phyloP scores from a whole-genome alignment of 2,329 filamentous ascomycete species.

The Penicillium hordei region DNA sequence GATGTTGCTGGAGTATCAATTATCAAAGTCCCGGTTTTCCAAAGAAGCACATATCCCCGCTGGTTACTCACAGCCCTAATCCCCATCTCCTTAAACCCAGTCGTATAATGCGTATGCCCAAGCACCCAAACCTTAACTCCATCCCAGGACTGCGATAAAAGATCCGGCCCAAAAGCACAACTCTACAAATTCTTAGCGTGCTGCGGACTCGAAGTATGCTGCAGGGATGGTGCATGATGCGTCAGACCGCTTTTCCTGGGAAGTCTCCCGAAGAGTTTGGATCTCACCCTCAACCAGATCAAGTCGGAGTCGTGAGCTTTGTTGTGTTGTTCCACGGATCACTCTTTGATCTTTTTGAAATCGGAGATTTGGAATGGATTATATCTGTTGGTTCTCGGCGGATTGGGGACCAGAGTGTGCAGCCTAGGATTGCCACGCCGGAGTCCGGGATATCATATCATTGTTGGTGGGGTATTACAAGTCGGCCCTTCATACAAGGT shows the following conservation, averaged over 20 bases:
- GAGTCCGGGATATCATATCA: constrained; percentile 30
- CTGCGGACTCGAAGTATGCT: constrained; percentile 51
- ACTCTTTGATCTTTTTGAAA: constrained; percentile 54
- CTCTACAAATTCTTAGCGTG: constrained; percentile 50
- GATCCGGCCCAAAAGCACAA: constrained; percentile 56
- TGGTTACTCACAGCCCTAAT: constrained; percentile 48
- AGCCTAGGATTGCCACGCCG: constrained; percentile 55
- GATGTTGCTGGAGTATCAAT: too few species aligned
- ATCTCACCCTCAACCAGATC: constrained; percentile 52
- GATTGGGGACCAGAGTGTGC: constrained; percentile 58
- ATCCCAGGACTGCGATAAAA: constrained; percentile 32
- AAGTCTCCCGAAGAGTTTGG: constrained; percentile 14
- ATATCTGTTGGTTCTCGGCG: constrained; percentile 39
- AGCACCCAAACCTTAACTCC: constrained; percentile 46
- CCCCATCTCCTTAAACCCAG: constrained; percentile 39
- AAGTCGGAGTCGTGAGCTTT: constrained; percentile 49
- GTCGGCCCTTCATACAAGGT: constrained; percentile 23
- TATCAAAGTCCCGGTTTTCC: constrained; percentile 2
- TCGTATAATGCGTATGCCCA: constrained; percentile 49
- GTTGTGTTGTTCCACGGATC: constrained; percentile 55
- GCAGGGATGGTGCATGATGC: constrained; percentile 57
- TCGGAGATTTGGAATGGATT: constrained; percentile 53
- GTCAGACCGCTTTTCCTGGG: constrained; percentile 33
- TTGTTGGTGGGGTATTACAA: constrained; percentile 29
- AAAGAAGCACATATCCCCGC: constrained; percentile 41